phyloP scores from a whole-genome alignment of 1,284 basidiomycete species.

The Volvariella surrecta region DNA sequence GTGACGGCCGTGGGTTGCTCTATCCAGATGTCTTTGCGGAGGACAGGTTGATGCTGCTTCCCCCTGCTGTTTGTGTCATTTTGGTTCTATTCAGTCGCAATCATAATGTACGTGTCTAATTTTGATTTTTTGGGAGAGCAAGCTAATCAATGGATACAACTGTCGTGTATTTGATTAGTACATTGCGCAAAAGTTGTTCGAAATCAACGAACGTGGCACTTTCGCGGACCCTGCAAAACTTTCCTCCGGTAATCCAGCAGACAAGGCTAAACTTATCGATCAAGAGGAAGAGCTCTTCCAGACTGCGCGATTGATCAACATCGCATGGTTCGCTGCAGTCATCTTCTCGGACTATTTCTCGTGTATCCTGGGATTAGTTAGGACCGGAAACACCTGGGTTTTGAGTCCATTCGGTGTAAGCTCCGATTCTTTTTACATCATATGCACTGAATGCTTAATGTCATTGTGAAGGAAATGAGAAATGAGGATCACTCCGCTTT shows the following conservation, averaged over 20 bases:
- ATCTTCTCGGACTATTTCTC: slow-evolving; percentile 76
- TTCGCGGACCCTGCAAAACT: slow-evolving; percentile 44
- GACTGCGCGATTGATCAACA: slow-evolving; percentile 69
- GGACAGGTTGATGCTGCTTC: slow-evolving; percentile 71
- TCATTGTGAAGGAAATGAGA: slow-evolving; percentile 46
- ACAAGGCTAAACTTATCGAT: slow-evolving; percentile 26
- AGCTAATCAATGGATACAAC: neutral
- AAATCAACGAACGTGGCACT: slow-evolving; percentile 68
- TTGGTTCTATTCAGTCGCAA: slow-evolving; percentile 77
- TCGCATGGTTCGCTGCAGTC: slow-evolving; percentile 64
- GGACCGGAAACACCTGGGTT: slow-evolving; percentile 64
- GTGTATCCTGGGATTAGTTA: slow-evolving; percentile 62
- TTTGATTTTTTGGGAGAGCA: neutral
- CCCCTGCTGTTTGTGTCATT: slow-evolving; percentile 66
- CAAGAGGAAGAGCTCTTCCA: slow-evolving; percentile 84
- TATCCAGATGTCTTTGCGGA: slow-evolving; percentile 71
- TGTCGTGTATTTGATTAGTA: slow-evolving; percentile 40
- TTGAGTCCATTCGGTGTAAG: slow-evolving; percentile 55
- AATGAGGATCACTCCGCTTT: slow-evolving; percentile 51
- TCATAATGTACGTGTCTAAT: slow-evolving; percentile 59
- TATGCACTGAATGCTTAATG: slow-evolving; percentile 3
- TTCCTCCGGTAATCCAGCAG: slow-evolving; percentile 22
- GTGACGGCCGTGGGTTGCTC: slow-evolving; percentile 59
- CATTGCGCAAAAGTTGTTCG: slow-evolving; percentile 68
- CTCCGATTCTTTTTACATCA: neutral